These are phyloP conservation scores for Thinopyrum obtusiflorum DNA, from an alignment of 202 grass and related monocot genomes.

Conservation along the genomic window DNA sequence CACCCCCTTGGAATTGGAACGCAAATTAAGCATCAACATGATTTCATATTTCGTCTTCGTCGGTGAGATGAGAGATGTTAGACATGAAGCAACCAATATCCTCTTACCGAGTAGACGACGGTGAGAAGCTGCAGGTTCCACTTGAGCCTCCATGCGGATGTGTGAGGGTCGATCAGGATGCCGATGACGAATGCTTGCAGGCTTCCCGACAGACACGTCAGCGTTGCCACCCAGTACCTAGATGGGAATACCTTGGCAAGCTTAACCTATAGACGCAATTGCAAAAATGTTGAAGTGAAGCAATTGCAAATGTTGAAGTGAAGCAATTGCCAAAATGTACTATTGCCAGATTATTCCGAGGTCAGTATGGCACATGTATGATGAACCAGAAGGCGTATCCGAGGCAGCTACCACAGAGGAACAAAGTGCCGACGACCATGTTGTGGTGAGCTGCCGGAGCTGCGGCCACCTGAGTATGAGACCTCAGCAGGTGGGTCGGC, in stretches of 20 bases:
- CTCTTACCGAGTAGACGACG: conserved; percentile 32
- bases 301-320: neutral
- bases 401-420: conserved; percentile 24
- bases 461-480: neutral
- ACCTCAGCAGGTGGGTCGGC: neutral
- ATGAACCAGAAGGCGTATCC: conserved; percentile 42
- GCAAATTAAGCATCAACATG: neutral
- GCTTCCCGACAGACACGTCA: conserved; percentile 29
- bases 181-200: conserved; percentile 10
- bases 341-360: neutral
- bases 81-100: neutral
- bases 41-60: neutral
- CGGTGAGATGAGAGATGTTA: no score
- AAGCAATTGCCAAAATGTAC: neutral
- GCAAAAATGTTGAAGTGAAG: neutral
- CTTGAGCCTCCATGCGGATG: conserved; percentile 17
- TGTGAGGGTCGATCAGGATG: conserved; percentile 9
- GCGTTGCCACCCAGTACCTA: conserved; percentile 25
- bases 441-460: neutral
- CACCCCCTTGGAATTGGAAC: conserved; percentile 6
- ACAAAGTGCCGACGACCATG: conserved; percentile 11
- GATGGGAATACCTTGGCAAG: conserved; percentile 29
- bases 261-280: conserved; percentile 15
- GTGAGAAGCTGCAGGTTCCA: conserved; percentile 38
- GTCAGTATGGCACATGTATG: conserved; percentile 12